Percentiles rank a stretch among this genome's conserved stretches.
phyloP scores from a whole-genome alignment of 2,329 filamentous ascomycete genomes.

The Aspergillus ochraceoroseus region DNA sequence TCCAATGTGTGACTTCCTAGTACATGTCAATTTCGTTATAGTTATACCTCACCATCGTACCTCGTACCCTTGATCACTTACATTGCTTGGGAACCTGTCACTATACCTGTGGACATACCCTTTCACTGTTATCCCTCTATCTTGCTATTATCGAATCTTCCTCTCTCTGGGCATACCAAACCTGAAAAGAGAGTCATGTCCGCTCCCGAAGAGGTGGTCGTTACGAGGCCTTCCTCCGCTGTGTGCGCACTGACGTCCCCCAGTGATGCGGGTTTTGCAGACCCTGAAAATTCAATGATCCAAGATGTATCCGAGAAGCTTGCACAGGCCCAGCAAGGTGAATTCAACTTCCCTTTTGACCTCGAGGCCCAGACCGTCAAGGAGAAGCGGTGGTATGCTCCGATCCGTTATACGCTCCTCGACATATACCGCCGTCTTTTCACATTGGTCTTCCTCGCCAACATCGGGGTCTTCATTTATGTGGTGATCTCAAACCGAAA shows the following conservation, averaged over 20 bases:
- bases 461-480: slow-evolving; percentile 37
- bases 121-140: background rate
- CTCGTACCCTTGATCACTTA: slow-evolving; percentile 1
- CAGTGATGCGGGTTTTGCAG: slow-evolving; percentile 22
- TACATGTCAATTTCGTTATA: slow-evolving; percentile 7
- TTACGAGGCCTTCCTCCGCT: slow-evolving; percentile 19
- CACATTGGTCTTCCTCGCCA: slow-evolving; percentile 39
- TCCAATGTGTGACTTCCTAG: slow-evolving; percentile 1
- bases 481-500: slow-evolving; percentile 35
- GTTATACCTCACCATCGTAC: slow-evolving; percentile 3
- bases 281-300: slow-evolving; percentile 16
- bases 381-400: slow-evolving; percentile 25
- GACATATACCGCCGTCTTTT: slow-evolving; percentile 44
- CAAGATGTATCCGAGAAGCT: slow-evolving; percentile 19
- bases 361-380: slow-evolving; percentile 28
- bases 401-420: slow-evolving; percentile 36
- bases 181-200: slow-evolving; percentile 17
- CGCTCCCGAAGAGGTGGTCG: slow-evolving; percentile 11
- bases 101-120: background rate
- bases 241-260: slow-evolving; percentile 17
- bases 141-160: background rate
- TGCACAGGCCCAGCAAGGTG: slow-evolving; percentile 15
- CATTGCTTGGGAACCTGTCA: background rate
- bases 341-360: slow-evolving; percentile 21
- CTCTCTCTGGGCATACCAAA: background rate